These are phyloP conservation scores for Pichia paraexigua DNA, from an alignment of 805 yeast genomes.

Conservation along the genomic window DNA sequence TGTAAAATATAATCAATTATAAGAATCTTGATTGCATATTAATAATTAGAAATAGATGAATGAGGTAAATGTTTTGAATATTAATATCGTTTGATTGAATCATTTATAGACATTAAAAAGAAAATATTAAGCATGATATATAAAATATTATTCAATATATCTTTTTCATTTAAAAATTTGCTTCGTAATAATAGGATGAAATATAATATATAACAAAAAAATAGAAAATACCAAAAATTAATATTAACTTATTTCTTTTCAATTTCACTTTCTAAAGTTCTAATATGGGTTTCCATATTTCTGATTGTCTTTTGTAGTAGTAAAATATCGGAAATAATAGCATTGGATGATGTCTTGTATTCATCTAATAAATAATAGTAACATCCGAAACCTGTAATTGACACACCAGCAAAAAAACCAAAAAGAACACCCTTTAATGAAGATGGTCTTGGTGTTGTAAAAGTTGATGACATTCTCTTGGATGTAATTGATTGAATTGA, in stretches of 20 bases:
- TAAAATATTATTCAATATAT: neutral
- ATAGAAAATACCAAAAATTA: neutral
- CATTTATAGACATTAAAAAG: neutral
- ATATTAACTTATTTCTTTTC: conserved; percentile 20
- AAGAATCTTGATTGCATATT: neutral
- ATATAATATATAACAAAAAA: neutral
- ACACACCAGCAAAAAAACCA: conserved; percentile 74
- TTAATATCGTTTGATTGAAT: neutral
- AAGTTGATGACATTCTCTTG: conserved; percentile 9
- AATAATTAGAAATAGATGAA: neutral
- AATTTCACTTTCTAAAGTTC: conserved; percentile 41
- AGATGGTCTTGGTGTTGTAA: conserved; percentile 6
- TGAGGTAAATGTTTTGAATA: neutral
- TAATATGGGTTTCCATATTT: conserved; percentile 19
- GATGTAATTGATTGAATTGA: conserved; percentile 4
- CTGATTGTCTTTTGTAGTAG: conserved; percentile 50
- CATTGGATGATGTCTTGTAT: conserved; percentile 64
- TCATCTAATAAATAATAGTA: conserved; percentile 75
- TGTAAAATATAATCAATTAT: neutral
- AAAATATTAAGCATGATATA: neutral
- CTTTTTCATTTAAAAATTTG: neutral
- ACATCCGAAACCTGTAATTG: conserved; percentile 65
- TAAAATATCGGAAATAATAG: conserved; percentile 67
- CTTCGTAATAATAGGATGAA: neutral
- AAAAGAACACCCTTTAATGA: conserved; percentile 41